Conservation (phyloP, 352 stramenopile genomes). For the Blastocystis sp. region DNA sequence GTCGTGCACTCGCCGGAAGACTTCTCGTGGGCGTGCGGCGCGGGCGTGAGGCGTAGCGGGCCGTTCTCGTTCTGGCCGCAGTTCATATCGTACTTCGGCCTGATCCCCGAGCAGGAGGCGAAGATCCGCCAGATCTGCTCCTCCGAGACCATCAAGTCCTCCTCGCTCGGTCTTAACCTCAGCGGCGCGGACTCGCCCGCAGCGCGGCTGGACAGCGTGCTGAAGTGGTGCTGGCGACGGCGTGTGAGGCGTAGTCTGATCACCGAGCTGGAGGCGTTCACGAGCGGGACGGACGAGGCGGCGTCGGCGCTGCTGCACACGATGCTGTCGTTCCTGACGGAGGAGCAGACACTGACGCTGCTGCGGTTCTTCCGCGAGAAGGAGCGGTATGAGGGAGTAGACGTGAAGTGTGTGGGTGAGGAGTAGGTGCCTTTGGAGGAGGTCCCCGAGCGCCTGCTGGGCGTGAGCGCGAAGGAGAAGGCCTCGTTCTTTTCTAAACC, state of each 20-base stretch:
- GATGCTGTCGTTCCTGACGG: not conserved
- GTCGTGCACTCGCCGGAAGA: not conserved
- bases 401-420: not conserved
- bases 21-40: not conserved
- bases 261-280: not conserved
- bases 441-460: not conserved
- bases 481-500: too few relatives aligned
- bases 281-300: not conserved
- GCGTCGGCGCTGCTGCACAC: not conserved
- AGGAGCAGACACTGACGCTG: slow-evolving; percentile 6
- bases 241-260: slow-evolving; percentile 6
- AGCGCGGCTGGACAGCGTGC: not conserved
- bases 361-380: slow-evolving; percentile 3
- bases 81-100: slow-evolving; percentile 45
- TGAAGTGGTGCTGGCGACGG: not conserved
- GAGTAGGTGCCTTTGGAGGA: not conserved
- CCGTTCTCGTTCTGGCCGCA: slow-evolving; percentile 54
- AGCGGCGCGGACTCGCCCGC: not conserved
- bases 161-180: not conserved
- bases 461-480: too few relatives aligned
- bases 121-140: slow-evolving; percentile 46
- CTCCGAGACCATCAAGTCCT: not conserved
- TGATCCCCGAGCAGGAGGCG: slow-evolving; percentile 43
- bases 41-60: not conserved
- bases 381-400: not conserved